Percentiles rank a stretch among this genome's conserved stretches.
phyloP scores from a whole-genome alignment of 148 eudicot species.

The Chenopodium berlandieri region DNA sequence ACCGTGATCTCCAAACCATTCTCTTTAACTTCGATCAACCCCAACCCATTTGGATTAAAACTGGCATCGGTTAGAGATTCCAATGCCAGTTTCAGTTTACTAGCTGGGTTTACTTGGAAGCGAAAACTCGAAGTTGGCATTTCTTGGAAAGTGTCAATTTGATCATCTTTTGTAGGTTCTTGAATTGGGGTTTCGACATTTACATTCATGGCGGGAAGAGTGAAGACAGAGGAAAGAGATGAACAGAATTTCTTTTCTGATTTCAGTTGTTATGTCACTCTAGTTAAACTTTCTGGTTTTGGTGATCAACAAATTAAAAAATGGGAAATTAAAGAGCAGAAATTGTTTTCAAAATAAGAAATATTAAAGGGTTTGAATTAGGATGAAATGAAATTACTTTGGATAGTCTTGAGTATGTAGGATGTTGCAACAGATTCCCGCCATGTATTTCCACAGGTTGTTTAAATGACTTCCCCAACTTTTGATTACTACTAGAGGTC shows the following conservation, averaged over 20 bases:
- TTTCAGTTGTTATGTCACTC: too few species aligned
- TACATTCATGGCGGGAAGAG: too few species aligned
- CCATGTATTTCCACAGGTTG: slow-evolving; percentile 4
- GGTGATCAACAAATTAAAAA: slow-evolving; percentile 21
- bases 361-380: not conserved
- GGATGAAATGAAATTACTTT: not conserved
- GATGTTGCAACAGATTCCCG: slow-evolving; percentile 22
- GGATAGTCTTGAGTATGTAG: not conserved
- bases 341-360: not conserved
- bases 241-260: too few species aligned
- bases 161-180: too few species aligned
- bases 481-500: too few species aligned
- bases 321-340: not conserved
- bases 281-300: not conserved
- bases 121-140: too few species aligned
- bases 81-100: slow-evolving; percentile 11
- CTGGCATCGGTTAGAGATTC: slow-evolving; percentile 2
- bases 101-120: not conserved
- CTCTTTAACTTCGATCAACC: slow-evolving; percentile 9
- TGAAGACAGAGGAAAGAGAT: too few species aligned
- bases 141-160: not conserved
- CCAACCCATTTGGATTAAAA: slow-evolving; percentile 8
- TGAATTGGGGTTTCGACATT: too few species aligned
- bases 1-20: slow-evolving; percentile 14
- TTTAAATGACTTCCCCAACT: too few species aligned